Percentiles rank a stretch among this genome's conserved stretches.
Evolutionary conservation across 2,329 filamentous ascomycete species (phyloP).

Genomic region (Fusarium pseudograminearum): DNA sequence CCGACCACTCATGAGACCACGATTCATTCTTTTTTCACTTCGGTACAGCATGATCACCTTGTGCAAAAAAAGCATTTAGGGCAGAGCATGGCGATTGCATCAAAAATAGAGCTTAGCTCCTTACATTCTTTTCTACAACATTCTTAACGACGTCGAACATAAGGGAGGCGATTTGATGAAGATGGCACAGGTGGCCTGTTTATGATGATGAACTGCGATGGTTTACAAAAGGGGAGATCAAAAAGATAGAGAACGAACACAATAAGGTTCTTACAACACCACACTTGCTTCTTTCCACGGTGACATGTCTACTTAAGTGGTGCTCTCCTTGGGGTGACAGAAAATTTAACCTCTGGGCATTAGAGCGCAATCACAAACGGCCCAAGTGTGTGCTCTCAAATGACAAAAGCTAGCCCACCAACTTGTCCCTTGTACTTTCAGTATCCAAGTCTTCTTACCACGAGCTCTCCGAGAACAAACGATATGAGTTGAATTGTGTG

Average conservation of each 20-base stretch:
- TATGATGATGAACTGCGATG: slow-evolving; percentile 29
- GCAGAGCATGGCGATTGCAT: neutral
- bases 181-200: slow-evolving; percentile 16
- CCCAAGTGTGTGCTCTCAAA: neutral
- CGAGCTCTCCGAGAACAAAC: neutral
- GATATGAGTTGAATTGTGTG: slow-evolving; percentile 7
- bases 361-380: too few relatives aligned
- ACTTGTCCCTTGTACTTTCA: too few relatives aligned
- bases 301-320: neutral
- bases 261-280: slow-evolving; percentile 15
- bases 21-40: slow-evolving; percentile 1
- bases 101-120: neutral
- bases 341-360: neutral
- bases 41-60: neutral
- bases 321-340: too few relatives aligned
- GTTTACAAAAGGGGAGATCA: slow-evolving; percentile 8
- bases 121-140: slow-evolving; percentile 27
- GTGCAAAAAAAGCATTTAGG: neutral
- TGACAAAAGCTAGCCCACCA: too few relatives aligned
- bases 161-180: slow-evolving; percentile 16
- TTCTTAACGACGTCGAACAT: slow-evolving; percentile 20
- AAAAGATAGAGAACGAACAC: slow-evolving; percentile 1
- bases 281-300: neutral
- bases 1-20: neutral
- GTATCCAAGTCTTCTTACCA: fast-evolving